Base-by-base conservation (phyloP, 768 basidiomycete species). In the Hemileccinum rubropunctum region DNA sequence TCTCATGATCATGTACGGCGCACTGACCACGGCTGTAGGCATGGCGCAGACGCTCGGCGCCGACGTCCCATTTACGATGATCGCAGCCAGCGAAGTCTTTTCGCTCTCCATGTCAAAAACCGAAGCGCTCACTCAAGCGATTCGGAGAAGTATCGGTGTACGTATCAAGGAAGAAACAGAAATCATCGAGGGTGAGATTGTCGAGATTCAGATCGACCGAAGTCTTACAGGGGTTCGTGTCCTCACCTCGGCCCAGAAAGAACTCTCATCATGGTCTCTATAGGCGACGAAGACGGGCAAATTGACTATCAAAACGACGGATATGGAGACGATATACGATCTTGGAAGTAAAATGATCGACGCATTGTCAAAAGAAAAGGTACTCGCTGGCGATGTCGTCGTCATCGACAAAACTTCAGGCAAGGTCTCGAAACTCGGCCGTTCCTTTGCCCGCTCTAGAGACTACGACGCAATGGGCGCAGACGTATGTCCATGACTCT, bases 381-480 rank as follows among this genome's bases (percentile, higher is more conserved):
- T 98, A 6, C 78, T 93, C 6, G 86, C 86, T 0, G 97, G 97
- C 21, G 97, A 99, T 61, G 88, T 99, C 17, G 86, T 99, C 58
- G 82, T 91, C 46, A 98, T 99, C 61, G 97, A 98, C 76, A 98
- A 98, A 68, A 92, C 92, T 0, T 93, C 92, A 12, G 95, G 97
- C 32, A 95, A 93, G 71, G 88, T 98, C 53, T 87, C 91, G 15
- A 98, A 99, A 74, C 82, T 98, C 14, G 95, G 95, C 9, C 80
- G 97, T 32, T 95, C 93, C 10, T 97, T 97, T 69, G 92, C 97
- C n/a, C 79, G 95, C 53, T 95, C 94, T 42, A 80, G 95, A 65
- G 95, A 98, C 62, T 99, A 98, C 64, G 97, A 98, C 68, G 97
- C 95, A 32, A 97, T 98, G 91, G 95, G 97, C 47, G 95, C 95